Evolutionary conservation across 1,284 basidiomycete genomes (phyloP), one percentile per base, ranked within the genome.

Genomic region (Irpex rosettiformis): DNA sequence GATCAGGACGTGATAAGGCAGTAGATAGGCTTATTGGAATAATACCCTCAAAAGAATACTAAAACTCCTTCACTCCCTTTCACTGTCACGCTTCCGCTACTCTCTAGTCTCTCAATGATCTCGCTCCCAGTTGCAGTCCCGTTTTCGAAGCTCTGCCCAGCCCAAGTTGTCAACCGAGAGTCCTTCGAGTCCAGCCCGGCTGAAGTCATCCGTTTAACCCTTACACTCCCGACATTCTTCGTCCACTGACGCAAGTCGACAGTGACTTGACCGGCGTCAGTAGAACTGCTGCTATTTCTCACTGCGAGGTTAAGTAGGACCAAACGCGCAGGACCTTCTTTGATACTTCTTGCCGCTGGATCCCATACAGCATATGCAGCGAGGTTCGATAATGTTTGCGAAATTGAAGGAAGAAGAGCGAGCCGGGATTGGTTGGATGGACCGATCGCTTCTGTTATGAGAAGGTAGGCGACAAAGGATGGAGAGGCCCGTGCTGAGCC

Each of bases 351-450:
- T 1, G 62, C 54, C 10, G 62, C 56, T 1, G 63, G 58, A 56
- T 75, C 72, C 69, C 70, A 75, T 33, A 74, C 64, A 10, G 68
- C 71, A 57, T 74, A 74, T 10, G 65, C 67, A 2, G 72, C 73
- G 30, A 74, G 60, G 29, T 69, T 59, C 2, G 65, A 63, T 16
- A 66, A 57, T 1, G 48, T 18, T 16, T 56, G 57, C 1, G 68
- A 58, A 8, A 67, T 52, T 7, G 61, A 37, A 29, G 65, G 59
- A 42, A 72, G 61, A 52, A 70, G 64, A 6, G 67, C 60, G 28
- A 72, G 61, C n/a, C 64, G 69, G 18, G 48, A 67, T 45, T 65
- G 45, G 2, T 60, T 61, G 16, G 71, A 70, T 2, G 67, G 58
- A n/a, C 72, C 71, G 52, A 74, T 64, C 3, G 72, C 67, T 60